These are phyloP conservation scores for Gracilaria domingensis DNA, from an alignment of 23 red algal genomes.

Conservation along the genomic window DNA sequence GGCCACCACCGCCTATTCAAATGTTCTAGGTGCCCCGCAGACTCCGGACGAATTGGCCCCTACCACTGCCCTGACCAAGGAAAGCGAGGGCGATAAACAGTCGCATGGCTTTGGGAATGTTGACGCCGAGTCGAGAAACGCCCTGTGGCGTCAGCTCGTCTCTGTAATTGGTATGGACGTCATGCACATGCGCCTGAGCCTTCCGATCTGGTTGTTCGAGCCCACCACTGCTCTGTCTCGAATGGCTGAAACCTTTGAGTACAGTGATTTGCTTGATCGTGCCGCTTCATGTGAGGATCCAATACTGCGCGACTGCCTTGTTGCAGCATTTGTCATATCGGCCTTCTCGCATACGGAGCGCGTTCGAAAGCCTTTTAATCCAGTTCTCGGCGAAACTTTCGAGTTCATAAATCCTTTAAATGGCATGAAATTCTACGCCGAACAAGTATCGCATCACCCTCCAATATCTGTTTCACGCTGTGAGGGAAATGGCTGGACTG, in stretches of 20 bases:
- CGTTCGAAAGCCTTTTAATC: slow-evolving; percentile 95
- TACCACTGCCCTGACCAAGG: slow-evolving; percentile 53
- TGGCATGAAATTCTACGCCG: slow-evolving; percentile 76
- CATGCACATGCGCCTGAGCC: slow-evolving; percentile 72
- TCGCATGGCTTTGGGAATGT: slow-evolving; percentile 65
- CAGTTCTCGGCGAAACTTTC: slow-evolving; percentile 86
- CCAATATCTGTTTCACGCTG: slow-evolving; percentile 74
- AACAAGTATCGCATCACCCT: slow-evolving; percentile 95
- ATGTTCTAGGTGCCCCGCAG: slow-evolving; percentile 51
- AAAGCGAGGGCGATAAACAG: slow-evolving; percentile 16
- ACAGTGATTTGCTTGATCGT: slow-evolving; percentile 70
- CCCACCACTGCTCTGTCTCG: slow-evolving; percentile 86
- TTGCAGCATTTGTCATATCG: slow-evolving; percentile 84
- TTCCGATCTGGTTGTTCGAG: slow-evolving; percentile 92
- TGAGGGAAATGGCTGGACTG: slow-evolving; percentile 76
- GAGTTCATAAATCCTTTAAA: slow-evolving; percentile 57
- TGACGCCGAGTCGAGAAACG: slow-evolving; percentile 64
- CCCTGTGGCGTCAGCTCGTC: slow-evolving; percentile 79
- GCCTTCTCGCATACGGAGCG: slow-evolving; percentile 84
- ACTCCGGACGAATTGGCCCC: slow-evolving; percentile 35
- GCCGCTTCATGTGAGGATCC: slow-evolving; percentile 73
- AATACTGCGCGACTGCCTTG: slow-evolving; percentile 73
- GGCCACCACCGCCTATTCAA: slow-evolving; percentile 55
- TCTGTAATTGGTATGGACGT: slow-evolving; percentile 84
- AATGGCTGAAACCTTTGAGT: slow-evolving; percentile 89